Percentiles rank a stretch among this genome's conserved stretches.
phyloP scores from a whole-genome alignment of 1,284 basidiomycete genomes.

The Cryptococcus sp. region DNA sequence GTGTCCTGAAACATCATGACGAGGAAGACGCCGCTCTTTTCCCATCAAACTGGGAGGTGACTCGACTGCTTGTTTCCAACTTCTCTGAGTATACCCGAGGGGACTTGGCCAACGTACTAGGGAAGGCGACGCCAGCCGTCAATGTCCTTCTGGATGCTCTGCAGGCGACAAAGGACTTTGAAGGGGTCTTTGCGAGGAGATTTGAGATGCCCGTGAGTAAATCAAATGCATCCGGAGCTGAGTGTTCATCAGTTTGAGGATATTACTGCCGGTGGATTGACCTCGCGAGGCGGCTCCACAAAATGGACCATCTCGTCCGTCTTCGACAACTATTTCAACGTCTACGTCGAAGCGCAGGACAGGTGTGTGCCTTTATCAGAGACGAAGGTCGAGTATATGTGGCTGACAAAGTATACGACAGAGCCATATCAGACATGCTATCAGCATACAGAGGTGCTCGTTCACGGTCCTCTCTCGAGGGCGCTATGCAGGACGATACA shows the following conservation, averaged over 20 bases:
- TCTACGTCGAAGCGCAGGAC: conserved; percentile 96
- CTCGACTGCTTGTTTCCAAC: conserved; percentile 73
- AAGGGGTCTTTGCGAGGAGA: conserved; percentile 72
- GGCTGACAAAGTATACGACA: conserved; percentile 11
- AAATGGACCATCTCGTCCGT: conserved; percentile 74
- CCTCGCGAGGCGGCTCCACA: conserved; percentile 17
- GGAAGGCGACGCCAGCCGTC: conserved; percentile 63
- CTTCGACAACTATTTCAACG: conserved; percentile 87
- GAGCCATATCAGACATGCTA: conserved; percentile 59
- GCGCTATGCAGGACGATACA: conserved; percentile 56
- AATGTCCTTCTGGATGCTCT: conserved; percentile 78
- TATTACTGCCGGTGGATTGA: conserved; percentile 39
- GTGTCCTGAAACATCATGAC: conserved; percentile 86
- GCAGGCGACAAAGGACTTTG: conserved; percentile 83
- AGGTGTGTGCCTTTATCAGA: conserved; percentile 56
- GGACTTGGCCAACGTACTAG: conserved; percentile 56
- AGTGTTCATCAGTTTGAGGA: conserved; percentile 50
- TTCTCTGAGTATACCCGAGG: conserved; percentile 79
- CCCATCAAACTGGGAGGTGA: conserved; percentile 78
- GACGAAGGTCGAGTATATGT: too few species aligned
- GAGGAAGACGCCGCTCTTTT: conserved; percentile 81
- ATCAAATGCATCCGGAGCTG: background rate
- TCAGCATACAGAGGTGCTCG: conserved; percentile 69
- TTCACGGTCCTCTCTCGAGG: conserved; percentile 70
- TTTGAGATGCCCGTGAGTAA: conserved; percentile 70